These are phyloP conservation scores for Globisporangium megalacanthum DNA, from an alignment of 352 stramenopile genomes.

Conservation along the genomic window DNA sequence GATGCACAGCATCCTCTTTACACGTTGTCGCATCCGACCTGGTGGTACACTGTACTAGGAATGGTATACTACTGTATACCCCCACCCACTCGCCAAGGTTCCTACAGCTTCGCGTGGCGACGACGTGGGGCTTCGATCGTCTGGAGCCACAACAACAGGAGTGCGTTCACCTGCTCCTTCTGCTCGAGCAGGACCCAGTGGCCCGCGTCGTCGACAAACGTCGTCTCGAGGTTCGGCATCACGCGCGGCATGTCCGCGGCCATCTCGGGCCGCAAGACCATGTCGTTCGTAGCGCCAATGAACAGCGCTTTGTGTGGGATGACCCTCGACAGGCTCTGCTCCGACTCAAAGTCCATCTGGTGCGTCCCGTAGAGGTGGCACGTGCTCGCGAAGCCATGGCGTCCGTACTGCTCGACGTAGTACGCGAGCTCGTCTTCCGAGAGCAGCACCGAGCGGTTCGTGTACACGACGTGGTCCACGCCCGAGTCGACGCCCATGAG, in stretches of 20 bases:
- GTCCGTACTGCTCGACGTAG: conserved; percentile 51
- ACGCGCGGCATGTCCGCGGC: conserved; percentile 33
- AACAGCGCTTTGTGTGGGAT: conserved; percentile 55
- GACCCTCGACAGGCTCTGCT: conserved; percentile 20
- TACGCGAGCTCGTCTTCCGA: conserved; percentile 51
- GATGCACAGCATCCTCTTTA: no score
- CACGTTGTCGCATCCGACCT: no score
- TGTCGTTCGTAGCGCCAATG: conserved; percentile 50
- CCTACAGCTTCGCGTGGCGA: neutral
- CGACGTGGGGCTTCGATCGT: neutral
- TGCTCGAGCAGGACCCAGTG: conserved; percentile 11
- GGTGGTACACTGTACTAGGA: no score
- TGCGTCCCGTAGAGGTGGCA: conserved; percentile 57
- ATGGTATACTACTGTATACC: no score
- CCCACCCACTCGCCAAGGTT: no score
- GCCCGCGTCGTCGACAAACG: conserved; percentile 3
- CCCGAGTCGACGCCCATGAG: conserved; percentile 12
- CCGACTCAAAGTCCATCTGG: conserved; percentile 54
- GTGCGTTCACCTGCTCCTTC: conserved; percentile 5
- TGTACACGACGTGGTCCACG: conserved; percentile 21
- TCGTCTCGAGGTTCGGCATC: conserved; percentile 8
- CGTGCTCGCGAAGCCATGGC: conserved; percentile 48
- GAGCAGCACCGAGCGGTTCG: conserved; percentile 37
- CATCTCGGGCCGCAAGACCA: conserved; percentile 50
- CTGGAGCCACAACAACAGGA: conserved; percentile 2